phyloP scores from a whole-genome alignment of 371 early-diverging fungal species.

The Mucor lusitanicus region DNA sequence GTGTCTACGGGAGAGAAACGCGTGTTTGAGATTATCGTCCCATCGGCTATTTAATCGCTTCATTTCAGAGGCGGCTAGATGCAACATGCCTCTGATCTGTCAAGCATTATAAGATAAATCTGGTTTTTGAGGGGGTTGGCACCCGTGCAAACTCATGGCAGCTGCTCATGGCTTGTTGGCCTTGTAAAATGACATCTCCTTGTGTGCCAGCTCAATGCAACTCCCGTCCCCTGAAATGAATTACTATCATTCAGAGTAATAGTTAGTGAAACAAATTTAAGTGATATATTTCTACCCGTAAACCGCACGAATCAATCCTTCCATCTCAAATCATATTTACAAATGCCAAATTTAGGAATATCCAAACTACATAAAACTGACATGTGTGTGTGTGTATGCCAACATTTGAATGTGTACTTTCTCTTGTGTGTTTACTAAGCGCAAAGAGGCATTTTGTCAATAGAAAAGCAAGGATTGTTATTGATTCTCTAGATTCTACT shows the following conservation, averaged over 20 bases:
- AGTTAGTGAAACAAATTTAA: too few species aligned
- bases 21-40: background rate
- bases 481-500: background rate
- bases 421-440: background rate
- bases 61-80: background rate
- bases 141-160: too few species aligned
- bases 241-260: too few species aligned
- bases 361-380: background rate
- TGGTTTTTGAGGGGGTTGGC: too few species aligned
- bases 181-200: too few species aligned
- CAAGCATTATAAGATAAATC: too few species aligned
- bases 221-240: too few species aligned
- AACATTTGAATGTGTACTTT: background rate
- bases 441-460: background rate
- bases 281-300: too few species aligned
- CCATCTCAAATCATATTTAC: background rate
- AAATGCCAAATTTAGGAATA: background rate
- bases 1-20: background rate
- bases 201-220: too few species aligned
- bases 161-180: too few species aligned
- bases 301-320: too few species aligned
- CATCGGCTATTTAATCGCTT: background rate
- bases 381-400: background rate
- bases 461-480: background rate
- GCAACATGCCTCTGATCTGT: too few species aligned